Evolutionary conservation across 192 early-diverging fungal species (phyloP).

Genomic region (Backusella circina): DNA sequence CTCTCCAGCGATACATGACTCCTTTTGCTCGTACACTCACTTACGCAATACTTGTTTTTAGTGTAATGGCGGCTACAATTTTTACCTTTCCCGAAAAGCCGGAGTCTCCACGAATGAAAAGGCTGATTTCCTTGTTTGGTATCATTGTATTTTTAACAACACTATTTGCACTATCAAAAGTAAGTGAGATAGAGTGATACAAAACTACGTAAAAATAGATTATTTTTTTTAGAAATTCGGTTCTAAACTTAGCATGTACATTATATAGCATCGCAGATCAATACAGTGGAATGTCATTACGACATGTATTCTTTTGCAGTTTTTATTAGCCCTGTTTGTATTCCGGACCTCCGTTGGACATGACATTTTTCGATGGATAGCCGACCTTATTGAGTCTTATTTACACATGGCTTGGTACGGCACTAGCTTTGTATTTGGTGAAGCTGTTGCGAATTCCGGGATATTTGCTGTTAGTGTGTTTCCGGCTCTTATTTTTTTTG

Average conservation of each 20-base stretch:
- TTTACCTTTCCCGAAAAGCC: conserved; percentile 47
- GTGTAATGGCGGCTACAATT: conserved; percentile 49
- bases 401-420: conserved; percentile 66
- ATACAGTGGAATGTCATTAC: conserved; percentile 78
- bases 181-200: no score
- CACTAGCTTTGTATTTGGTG: conserved; percentile 67
- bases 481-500: conserved; percentile 88
- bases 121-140: conserved; percentile 79
- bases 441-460: conserved; percentile 34
- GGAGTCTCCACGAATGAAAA: conserved; percentile 58
- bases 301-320: conserved; percentile 70
- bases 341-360: conserved; percentile 67
- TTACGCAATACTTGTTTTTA: conserved; percentile 23
- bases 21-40: neutral
- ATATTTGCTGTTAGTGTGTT: conserved; percentile 71
- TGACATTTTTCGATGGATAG: conserved; percentile 70
- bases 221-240: neutral
- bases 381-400: conserved; percentile 50
- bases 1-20: neutral
- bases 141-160: conserved; percentile 51
- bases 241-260: neutral
- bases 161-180: conserved; percentile 52
- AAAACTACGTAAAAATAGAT: neutral
- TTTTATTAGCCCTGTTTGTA: conserved; percentile 75
- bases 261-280: conserved; percentile 43